Evolutionary conservation across 2,329 filamentous ascomycete genomes (phyloP).

Genomic region (Talaromyces sp.): DNA sequence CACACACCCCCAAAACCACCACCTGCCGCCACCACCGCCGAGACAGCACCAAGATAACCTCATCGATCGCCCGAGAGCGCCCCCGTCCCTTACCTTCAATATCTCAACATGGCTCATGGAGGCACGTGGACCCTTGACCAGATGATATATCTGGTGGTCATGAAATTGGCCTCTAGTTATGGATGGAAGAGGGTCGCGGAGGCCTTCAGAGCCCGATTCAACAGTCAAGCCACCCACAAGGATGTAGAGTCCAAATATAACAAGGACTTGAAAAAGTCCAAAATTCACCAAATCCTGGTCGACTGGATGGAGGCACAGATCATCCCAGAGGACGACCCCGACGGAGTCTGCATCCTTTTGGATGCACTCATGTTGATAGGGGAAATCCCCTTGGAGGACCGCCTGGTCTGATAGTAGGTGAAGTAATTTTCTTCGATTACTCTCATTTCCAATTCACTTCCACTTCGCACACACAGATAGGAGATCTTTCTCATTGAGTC

Average conservation of each 20-base stretch:
- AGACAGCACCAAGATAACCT: not conserved
- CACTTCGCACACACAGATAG: not conserved
- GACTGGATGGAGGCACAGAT: not conserved
- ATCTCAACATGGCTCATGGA: slow-evolving; percentile 12
- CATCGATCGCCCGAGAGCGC: too few relatives aligned
- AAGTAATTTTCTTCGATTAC: slow-evolving; percentile 1
- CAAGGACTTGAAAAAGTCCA: slow-evolving; percentile 10
- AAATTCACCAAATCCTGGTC: not conserved
- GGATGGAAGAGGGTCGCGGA: slow-evolving; percentile 6
- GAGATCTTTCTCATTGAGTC: slow-evolving; percentile 2
- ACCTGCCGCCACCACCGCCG: not conserved
- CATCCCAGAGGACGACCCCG: not conserved
- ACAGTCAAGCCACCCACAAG: not conserved
- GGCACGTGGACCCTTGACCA: not conserved
- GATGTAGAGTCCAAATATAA: slow-evolving; percentile 15
- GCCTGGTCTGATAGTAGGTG: not conserved
- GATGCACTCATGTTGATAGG: not conserved
- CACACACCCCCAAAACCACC: not conserved
- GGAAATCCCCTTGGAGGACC: not conserved
- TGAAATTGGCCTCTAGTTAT: slow-evolving; percentile 3
- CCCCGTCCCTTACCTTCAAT: not conserved
- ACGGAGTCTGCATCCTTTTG: not conserved
- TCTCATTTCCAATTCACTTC: not conserved
- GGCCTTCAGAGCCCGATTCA: not conserved
- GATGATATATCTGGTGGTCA: slow-evolving; percentile 3